A percentile compares a stretch with the other conserved stretches of the same genome.
Conservation (phyloP, 73 alveolate species). For the Uronychia binucleata region DNA sequence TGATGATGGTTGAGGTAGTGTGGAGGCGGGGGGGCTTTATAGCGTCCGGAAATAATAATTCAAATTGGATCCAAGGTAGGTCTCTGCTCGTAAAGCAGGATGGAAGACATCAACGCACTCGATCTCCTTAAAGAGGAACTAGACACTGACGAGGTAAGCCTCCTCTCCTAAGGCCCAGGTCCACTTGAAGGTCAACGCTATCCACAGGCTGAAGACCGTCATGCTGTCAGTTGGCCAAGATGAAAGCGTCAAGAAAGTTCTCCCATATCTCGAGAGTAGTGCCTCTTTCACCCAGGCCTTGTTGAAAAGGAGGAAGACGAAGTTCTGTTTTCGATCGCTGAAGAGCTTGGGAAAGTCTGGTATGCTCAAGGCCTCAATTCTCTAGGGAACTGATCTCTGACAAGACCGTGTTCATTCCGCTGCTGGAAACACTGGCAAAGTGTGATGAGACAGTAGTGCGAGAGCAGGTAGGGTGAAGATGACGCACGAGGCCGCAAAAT, state of each 20-base stretch:
- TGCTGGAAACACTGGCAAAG: constrained; percentile 65
- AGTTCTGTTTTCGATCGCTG: constrained; percentile 95
- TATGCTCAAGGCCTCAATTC: background rate
- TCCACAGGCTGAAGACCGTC: constrained; percentile 93
- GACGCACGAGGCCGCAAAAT: constrained; percentile 62
- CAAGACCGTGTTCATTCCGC: constrained; percentile 39
- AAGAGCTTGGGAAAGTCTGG: constrained; percentile 87
- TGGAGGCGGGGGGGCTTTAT: too few species aligned
- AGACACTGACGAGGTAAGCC: constrained; percentile 91
- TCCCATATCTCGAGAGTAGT: constrained; percentile 85
- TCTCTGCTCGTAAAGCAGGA: constrained; percentile 6
- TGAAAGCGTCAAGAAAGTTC: constrained; percentile 76
- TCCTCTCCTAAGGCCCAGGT: constrained; percentile 27
- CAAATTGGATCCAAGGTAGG: background rate
- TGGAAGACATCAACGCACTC: constrained; percentile 87
- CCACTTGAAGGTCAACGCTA: constrained; percentile 94
- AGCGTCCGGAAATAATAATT: too few species aligned
- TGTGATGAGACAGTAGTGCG: constrained; percentile 79
- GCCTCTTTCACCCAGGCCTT: background rate
- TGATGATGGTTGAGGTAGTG: too few species aligned
- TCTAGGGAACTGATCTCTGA: constrained; percentile 51
- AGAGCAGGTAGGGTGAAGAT: constrained; percentile 35
- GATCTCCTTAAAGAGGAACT: constrained; percentile 93
- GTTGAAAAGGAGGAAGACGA: constrained; percentile 95
- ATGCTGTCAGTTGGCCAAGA: constrained; percentile 82